Evolutionary conservation across 108 stramenopile genomes (phyloP).

Genomic region (Phaeodactylum tricornutum): DNA sequence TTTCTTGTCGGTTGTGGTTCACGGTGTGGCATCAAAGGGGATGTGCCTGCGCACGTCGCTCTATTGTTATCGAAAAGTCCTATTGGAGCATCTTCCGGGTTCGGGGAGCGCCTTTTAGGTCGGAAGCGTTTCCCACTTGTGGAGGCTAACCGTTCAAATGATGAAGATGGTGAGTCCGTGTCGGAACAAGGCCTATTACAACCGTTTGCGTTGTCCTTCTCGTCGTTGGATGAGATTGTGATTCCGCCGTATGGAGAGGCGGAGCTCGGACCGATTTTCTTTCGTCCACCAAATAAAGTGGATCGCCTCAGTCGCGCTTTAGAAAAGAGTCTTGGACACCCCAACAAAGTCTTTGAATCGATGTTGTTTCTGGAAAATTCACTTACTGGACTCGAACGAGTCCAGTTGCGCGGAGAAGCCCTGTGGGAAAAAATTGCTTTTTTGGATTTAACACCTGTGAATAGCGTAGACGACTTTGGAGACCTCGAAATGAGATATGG

Average conservation of each 20-base stretch:
- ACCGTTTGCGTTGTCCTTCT: constrained; percentile 57
- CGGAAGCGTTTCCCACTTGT: no score
- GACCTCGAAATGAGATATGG: constrained; percentile 67
- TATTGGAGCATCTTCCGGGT: constrained; percentile 64
- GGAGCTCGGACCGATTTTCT: constrained; percentile 63
- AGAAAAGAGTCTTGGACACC: neutral
- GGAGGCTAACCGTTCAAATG: no score
- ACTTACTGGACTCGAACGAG: constrained; percentile 67
- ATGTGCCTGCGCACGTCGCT: no score
- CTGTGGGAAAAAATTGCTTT: constrained; percentile 59
- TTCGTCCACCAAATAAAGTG: constrained; percentile 57
- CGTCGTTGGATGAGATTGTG: constrained; percentile 49
- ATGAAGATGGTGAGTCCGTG: no score
- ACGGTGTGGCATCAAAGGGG: constrained; percentile 48
- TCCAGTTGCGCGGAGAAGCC: constrained; percentile 46
- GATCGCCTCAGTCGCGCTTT: constrained; percentile 22
- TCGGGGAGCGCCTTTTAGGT: constrained; percentile 35
- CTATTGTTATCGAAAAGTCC: no score
- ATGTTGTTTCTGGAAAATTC: constrained; percentile 69
- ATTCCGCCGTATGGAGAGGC: constrained; percentile 61
- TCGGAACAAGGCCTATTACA: no score
- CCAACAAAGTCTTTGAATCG: constrained; percentile 28
- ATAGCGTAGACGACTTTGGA: constrained; percentile 29
- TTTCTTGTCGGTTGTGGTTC: constrained; percentile 60
- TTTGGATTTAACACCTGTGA: constrained; percentile 28